These are phyloP conservation scores for Alternaria panax DNA, from an alignment of 2,329 filamentous ascomycete species.

Conservation along the genomic window DNA sequence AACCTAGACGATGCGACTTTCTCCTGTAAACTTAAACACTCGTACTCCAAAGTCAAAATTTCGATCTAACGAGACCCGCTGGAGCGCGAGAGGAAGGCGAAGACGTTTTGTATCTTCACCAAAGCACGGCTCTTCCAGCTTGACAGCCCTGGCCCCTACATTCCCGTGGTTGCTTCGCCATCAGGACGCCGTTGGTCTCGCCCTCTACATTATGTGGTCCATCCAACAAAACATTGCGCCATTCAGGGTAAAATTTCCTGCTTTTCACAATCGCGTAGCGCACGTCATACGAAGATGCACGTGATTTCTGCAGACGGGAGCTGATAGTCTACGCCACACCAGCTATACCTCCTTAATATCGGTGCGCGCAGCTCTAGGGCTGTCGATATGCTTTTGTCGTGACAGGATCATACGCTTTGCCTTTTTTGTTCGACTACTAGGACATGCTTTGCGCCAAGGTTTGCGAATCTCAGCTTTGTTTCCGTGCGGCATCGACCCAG, in stretches of 20 bases:
- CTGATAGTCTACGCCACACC: not conserved
- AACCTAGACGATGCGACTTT: not conserved
- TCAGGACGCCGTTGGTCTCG: not conserved
- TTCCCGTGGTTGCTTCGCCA: conserved; percentile 3
- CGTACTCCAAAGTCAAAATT: not conserved
- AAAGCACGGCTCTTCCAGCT: not conserved
- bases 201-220: not conserved
- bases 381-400: not conserved
- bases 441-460: not conserved
- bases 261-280: not conserved
- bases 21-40: not conserved
- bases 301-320: conserved; percentile 1
- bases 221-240: not conserved
- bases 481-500: not conserved
- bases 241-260: not conserved
- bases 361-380: not conserved
- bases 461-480: not conserved
- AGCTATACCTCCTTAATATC: not conserved
- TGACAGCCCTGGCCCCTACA: conserved; percentile 1
- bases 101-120: not conserved
- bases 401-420: not conserved
- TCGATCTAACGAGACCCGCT: not conserved
- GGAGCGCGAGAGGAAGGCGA: not conserved
- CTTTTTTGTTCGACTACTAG: not conserved
- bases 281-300: conserved; percentile 4